Base-by-base conservation (phyloP, 768 basidiomycete species). In the Gyrodon lividus region DNA sequence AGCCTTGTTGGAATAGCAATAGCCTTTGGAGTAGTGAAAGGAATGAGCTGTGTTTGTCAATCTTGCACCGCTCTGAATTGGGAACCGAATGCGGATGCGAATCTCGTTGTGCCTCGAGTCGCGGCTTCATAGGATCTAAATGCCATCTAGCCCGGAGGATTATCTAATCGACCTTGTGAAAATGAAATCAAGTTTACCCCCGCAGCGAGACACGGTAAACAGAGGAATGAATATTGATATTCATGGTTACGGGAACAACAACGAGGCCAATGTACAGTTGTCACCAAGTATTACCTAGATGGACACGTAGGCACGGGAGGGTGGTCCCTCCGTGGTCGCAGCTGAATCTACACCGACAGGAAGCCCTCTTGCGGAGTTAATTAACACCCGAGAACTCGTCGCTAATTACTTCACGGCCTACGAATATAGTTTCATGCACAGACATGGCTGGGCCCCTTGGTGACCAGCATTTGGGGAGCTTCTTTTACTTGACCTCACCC, bases 391-490 rank as follows among this genome's bases (percentile, higher is more conserved):
- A 64, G 43, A 33, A 58, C 56, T 61, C 58, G 64, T 40, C 57
- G 26, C 63, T 56, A 56, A 65, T 68, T 67, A 67, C 65, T 66
- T 66, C 66, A 66, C 50, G 39, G 26, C 53, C 51, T 54, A 66
- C 66, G 43, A 51, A 65, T 61, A 59, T 63, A 61, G 65, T 61
- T 58, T 67, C 59, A 66, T 68, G 61, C 63, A 63, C 66, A 63
- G 66, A 54, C 55, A 43, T 44, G 55, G 57, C 19, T 43, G 56
- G 60, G 50, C 56, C 64, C 66, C 66, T 66, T 66, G 46, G 59
- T 40, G 63, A 50, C 54, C 52, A 54, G 39, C 46, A 49, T 55
- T 50, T 55, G 40, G 37, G 9, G 40, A n/a, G n/a, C n/a, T n/a
- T n/a, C n/a, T n/a, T n/a, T n/a, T n/a, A n/a, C n/a, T 61, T 70